phyloP scores from a whole-genome alignment of 2,329 filamentous ascomycete genomes.

The Curvularia eragrostidis region DNA sequence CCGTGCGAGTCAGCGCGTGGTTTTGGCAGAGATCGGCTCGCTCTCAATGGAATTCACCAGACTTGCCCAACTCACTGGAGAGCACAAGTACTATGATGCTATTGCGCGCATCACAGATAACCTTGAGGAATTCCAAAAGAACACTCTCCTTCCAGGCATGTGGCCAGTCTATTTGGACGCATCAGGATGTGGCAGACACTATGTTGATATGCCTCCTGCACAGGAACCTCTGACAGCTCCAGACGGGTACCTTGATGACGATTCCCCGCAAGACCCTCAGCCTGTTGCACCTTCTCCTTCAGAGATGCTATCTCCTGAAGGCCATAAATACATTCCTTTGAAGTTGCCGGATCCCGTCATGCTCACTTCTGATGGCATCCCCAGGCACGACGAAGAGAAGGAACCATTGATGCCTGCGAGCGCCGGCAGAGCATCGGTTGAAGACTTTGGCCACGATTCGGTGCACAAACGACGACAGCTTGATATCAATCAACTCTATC shows the following conservation, averaged over 20 bases:
- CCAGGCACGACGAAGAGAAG: neutral
- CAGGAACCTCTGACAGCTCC: slow-evolving; percentile 33
- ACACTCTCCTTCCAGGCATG: slow-evolving; percentile 57
- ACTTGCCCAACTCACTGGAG: slow-evolving; percentile 55
- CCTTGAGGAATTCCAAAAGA: slow-evolving; percentile 54
- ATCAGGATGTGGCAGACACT: slow-evolving; percentile 44
- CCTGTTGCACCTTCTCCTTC: slow-evolving; percentile 21
- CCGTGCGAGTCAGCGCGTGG: slow-evolving; percentile 49
- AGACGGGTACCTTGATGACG: slow-evolving; percentile 13
- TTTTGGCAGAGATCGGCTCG: slow-evolving; percentile 58
- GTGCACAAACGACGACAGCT: slow-evolving; percentile 37
- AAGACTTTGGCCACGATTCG: slow-evolving; percentile 33
- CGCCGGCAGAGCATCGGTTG: slow-evolving; percentile 22
- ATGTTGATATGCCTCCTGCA: slow-evolving; percentile 32
- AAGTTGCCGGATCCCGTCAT: slow-evolving; percentile 39
- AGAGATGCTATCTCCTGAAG: slow-evolving; percentile 34
- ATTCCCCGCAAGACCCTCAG: slow-evolving; percentile 2
- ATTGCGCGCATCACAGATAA: slow-evolving; percentile 54
- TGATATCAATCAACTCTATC: slow-evolving; percentile 27
- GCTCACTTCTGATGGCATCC: slow-evolving; percentile 28
- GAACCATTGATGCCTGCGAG: slow-evolving; percentile 15
- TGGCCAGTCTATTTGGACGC: slow-evolving; percentile 57
- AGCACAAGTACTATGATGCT: slow-evolving; percentile 58
- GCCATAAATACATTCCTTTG: slow-evolving; percentile 45
- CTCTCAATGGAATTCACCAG: slow-evolving; percentile 58